Base-by-base conservation (phyloP, 441 rosid genomes). In the Croton setiger region DNA sequence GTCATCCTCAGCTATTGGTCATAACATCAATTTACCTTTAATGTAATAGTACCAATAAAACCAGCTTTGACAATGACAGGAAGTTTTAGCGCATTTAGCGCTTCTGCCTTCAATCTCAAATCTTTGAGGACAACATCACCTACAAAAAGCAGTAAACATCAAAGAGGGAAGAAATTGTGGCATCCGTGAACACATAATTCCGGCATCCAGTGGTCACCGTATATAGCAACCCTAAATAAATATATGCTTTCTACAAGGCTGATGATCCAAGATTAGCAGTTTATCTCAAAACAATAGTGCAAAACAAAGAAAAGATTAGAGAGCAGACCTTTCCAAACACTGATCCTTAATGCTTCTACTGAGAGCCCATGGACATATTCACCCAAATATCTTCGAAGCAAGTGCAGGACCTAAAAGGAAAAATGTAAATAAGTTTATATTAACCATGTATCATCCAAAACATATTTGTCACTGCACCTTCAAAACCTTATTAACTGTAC, bases 61-160 rank as follows among this genome's bases (percentile, higher is more conserved):
- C 99, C 98, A 70, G 96, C 96, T 91, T 91, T 92, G 60, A 91
- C 98, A 52, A 88, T 85, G 47, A 92, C 92, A 7, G 97, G 97
- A 74, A 92, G 98, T 71, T 89, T 91, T 67, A 95, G 81, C 15
- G 98, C 83, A 79, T 92, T 95, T 53, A 91, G 83, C 36, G 98
- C 98, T 81, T 95, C 98, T 0, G 97, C 90, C 86, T 92, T 95
- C 82, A 95, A 72, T 60, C 87, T 89, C 81, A 92, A 84, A 83
- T 95, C 98, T 81, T 86, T 92, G 69, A 95, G 97, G 71, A 90
- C 93, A 77, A 95, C 96, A 81, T 95, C 98, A 47, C 99, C 99
- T 95, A 74, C 23, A 45, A 17, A 64, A 70, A 15, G 18, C 20
- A 37, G 31, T 8, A 35, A 35, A 8, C 14, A 69, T 8, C 37